A percentile compares a stretch with the other conserved stretches of the same genome.
Conservation (phyloP, 768 basidiomycete species). For the Rhodotorula taiwanensis region DNA sequence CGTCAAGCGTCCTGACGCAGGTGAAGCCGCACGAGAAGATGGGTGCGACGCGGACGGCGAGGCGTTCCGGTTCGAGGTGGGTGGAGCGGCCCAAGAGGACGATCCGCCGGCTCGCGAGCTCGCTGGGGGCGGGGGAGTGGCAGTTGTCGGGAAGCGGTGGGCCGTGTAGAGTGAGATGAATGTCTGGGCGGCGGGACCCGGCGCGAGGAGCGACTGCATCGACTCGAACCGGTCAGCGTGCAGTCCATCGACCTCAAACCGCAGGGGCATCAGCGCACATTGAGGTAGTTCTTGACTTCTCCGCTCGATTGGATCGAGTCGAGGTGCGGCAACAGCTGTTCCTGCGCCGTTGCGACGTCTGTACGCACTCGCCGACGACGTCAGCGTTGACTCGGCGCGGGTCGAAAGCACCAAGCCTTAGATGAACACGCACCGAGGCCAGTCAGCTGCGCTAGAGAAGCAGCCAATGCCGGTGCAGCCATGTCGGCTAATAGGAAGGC, state of each 20-base stretch:
- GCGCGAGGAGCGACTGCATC: constrained; percentile 16
- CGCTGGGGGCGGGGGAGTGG: not conserved
- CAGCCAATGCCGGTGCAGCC: not conserved
- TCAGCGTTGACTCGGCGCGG: not conserved
- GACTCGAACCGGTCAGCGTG: not conserved
- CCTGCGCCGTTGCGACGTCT: constrained; percentile 7
- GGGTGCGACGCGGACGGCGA: not conserved
- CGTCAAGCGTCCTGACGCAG: no score
- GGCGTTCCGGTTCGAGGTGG: not conserved
- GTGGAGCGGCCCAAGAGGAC: constrained; percentile 1
- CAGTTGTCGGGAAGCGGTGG: constrained; percentile 7
- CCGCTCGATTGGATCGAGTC: not conserved
- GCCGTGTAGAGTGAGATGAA: constrained; percentile 9
- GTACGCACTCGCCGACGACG: not conserved
- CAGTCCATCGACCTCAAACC: no score
- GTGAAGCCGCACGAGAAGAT: not conserved
- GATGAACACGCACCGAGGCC: constrained; percentile 16
- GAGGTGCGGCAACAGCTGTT: constrained; percentile 21
- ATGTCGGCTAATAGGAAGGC: no score
- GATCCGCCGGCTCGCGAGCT: not conserved
- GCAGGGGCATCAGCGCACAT: not conserved
- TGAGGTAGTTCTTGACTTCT: constrained; percentile 13
- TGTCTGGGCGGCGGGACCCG: not conserved
- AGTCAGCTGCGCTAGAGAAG: constrained; percentile 19
- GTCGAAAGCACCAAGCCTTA: no score